These are phyloP conservation scores for Phoenix dactylifera DNA, from an alignment of 176 grass and related monocot genomes.

Conservation along the genomic window DNA sequence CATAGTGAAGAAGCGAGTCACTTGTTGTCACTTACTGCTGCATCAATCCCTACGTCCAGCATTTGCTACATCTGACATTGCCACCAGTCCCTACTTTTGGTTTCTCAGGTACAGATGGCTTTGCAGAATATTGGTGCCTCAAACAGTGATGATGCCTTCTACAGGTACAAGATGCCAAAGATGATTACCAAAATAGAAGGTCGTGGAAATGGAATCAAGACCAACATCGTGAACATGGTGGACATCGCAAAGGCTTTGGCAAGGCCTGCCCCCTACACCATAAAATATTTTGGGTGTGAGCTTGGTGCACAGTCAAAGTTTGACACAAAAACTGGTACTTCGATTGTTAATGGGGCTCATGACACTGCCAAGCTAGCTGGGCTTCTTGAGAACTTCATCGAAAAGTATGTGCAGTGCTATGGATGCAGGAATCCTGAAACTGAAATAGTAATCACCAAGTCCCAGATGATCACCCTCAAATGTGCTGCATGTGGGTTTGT, in stretches of 20 bases:
- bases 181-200: constrained; percentile 85
- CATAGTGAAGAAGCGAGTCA: too few species aligned
- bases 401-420: constrained; percentile 88
- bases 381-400: constrained; percentile 80
- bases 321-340: constrained; percentile 51
- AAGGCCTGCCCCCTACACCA: constrained; percentile 69
- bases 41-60: too few species aligned
- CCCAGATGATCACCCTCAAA: constrained; percentile 57
- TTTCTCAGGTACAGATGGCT: constrained; percentile 32
- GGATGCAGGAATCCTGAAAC: constrained; percentile 83
- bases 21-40: too few species aligned
- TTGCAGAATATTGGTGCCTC: constrained; percentile 79
- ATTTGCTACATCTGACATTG: too few species aligned
- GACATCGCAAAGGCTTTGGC: constrained; percentile 64
- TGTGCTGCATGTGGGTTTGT: constrained; percentile 83
- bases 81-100: too few species aligned
- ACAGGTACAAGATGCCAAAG: constrained; percentile 88
- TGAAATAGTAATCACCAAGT: constrained; percentile 59
- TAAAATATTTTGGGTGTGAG: constrained; percentile 64
- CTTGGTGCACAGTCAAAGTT: constrained; percentile 65
- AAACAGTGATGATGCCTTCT: constrained; percentile 88
- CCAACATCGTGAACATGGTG: constrained; percentile 81
- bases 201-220: constrained; percentile 66
- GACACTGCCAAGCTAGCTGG: constrained; percentile 74
- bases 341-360: constrained; percentile 68